These are phyloP conservation scores for Veloboletus limbatus DNA, from an alignment of 1,284 basidiomycete species.

Conservation along the genomic window DNA sequence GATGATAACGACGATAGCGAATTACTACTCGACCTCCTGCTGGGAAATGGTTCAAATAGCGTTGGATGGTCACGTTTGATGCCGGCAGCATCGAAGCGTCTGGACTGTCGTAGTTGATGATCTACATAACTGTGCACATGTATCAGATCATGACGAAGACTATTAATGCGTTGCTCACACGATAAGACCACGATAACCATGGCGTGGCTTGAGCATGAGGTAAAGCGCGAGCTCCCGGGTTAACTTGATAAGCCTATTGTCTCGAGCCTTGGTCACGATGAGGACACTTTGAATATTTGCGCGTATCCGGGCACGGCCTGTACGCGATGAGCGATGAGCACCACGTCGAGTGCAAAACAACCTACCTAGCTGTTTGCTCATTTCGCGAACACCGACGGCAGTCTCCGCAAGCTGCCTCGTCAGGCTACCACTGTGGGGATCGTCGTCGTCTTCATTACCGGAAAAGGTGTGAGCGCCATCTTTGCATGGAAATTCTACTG, in stretches of 20 bases:
- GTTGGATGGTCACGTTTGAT: constrained; percentile 86
- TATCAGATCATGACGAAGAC: constrained; percentile 13
- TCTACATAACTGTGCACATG: constrained; percentile 79
- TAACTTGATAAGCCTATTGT: constrained; percentile 93
- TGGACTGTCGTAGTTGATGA: constrained; percentile 85
- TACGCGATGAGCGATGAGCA: constrained; percentile 13
- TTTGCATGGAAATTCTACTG: constrained; percentile 18
- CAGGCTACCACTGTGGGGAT: constrained; percentile 68
- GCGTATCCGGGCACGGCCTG: constrained; percentile 89
- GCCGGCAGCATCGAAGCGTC: constrained; percentile 92
- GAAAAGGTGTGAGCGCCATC: constrained; percentile 20
- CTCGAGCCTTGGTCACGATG: constrained; percentile 97
- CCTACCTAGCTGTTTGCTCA: constrained; percentile 97
- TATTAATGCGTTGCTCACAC: constrained; percentile 52
- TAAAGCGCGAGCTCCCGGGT: constrained; percentile 95
- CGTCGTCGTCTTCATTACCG: constrained; percentile 61
- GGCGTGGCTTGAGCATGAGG: constrained; percentile 78
- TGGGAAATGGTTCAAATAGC: constrained; percentile 78
- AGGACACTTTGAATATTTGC: constrained; percentile 91
- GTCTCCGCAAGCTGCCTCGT: constrained; percentile 96
- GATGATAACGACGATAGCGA: constrained; percentile 51
- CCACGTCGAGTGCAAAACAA: constrained; percentile 19
- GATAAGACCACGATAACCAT: constrained; percentile 67
- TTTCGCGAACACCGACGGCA: constrained; percentile 94
- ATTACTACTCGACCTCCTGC: constrained; percentile 65